Evolutionary conservation across 345 rosid species (phyloP).

Genomic region (Citropsis articulata): DNA sequence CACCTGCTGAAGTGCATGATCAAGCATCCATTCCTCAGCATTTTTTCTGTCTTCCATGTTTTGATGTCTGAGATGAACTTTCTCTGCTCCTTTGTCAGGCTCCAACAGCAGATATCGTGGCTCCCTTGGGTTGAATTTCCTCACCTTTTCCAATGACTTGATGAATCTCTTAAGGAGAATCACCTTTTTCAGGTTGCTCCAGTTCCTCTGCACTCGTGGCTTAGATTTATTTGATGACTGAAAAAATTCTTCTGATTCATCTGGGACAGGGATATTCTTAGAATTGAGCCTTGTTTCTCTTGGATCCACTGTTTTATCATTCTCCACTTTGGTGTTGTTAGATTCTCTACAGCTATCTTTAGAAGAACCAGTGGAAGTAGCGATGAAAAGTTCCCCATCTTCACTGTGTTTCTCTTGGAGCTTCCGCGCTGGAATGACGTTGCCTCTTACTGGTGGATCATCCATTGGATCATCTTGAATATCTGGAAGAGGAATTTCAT

Average conservation of each 20-base stretch:
- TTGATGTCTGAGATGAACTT: constrained; percentile 60
- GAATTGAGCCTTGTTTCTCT: constrained; percentile 15
- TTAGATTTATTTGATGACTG: constrained; percentile 24
- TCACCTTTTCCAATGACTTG: constrained; percentile 73
- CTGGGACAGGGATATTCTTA: constrained; percentile 1
- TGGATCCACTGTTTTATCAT: constrained; percentile 1
- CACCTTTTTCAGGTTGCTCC: constrained; percentile 81
- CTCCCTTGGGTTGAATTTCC: constrained; percentile 47
- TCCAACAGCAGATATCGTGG: constrained; percentile 46
- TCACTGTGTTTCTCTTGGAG: constrained; percentile 14
- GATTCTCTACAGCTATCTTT: constrained; percentile 25
- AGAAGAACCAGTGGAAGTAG: constrained; percentile 15
- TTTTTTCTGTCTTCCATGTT: no score
- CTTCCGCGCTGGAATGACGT: constrained; percentile 21
- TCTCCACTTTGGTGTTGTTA: constrained; percentile 18
- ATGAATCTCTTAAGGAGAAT: constrained; percentile 69
- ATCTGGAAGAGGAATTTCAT: constrained; percentile 67
- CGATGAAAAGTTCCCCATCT: constrained; percentile 12
- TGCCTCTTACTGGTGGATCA: constrained; percentile 27
- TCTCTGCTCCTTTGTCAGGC: constrained; percentile 49
- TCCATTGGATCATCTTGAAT: constrained; percentile 36
- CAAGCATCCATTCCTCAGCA: no score
- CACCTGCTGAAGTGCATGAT: no score
- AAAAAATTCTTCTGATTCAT: constrained; percentile 16
- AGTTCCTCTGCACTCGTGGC: constrained; percentile 41